Evolutionary conservation across 129 eudicot genomes (phyloP), one percentile per base, ranked within the genome.

Genomic region (Chrysanthemum seticuspe): DNA sequence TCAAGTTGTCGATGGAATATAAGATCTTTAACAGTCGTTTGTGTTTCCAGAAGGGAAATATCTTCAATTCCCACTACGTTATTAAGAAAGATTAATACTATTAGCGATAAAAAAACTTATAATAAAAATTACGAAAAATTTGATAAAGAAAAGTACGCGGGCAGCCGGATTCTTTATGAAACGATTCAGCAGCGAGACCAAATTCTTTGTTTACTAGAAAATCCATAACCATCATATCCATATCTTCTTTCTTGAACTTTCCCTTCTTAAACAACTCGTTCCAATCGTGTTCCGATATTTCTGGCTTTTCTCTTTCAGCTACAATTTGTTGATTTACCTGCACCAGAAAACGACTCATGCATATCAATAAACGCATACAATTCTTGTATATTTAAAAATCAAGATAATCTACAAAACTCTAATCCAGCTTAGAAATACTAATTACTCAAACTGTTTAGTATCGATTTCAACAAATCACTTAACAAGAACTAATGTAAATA

Each of bases 221-320:
- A 51, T 68, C 62, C 73, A 68, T 68, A 51, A 68, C 48, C 73
- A 68, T 2, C 73, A 12, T 10, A 52, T 68, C 13, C 73, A 68
- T 68, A 23, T 68, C 49, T 69, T 15, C 62, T 53, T 69, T 53
- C 25, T 34, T 69, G 50, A 69, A 55, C 18, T 15, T 19, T n/a
- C 36, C 18, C 65, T 55, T 34, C 10, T 55, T 55, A 15, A 55
- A 57, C 65, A 55, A n/a, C 3, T 29, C 12, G 19, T 55, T 11
- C 74, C 74, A 56, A 29, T 55, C 65, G 11, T 55, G 27, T 51
- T 55, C 29, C 3, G 31, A 16, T 65, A 44, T 16, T 65, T 40
- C 29, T 40, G 47, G 47, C 47, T 40, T 40, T 40, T 40, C 47
- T 40, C 47, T 5, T 6, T 40, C 47, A 40, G 1, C 47, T 40